Base-by-base conservation (phyloP, 768 basidiomycete genomes). In the Russula brevipes region DNA sequence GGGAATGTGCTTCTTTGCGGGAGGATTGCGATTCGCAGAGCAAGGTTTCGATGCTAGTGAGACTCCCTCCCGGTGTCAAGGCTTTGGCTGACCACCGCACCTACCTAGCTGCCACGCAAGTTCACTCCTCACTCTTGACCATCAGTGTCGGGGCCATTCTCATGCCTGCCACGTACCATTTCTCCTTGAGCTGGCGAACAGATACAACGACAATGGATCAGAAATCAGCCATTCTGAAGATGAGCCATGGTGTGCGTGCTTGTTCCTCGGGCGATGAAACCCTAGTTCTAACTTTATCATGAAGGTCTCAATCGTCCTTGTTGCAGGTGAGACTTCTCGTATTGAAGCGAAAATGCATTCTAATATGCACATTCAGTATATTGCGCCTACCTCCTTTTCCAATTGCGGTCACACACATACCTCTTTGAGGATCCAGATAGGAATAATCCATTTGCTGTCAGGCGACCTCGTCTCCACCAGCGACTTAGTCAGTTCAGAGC, bases 1-100 rank as follows among this genome's bases (percentile, higher is more conserved):
- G 11, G 91, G 91, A 17, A 83, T 93, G 73, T 90, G 91, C 68
- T 90, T 92, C 74, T 88, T 93, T 65, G 91, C 89, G 0, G 90
- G 91, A 14, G 90, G 90, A 0, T 69, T 85, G 65, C 80, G 82
- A 14, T 92, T 86, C 67, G 84, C 87, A 3, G 88, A 92, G 70
- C 91, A 92, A 72, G 87, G 82, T 1, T 91, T 91, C 64, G 85
- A 89, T 64, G 72, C 79, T 3, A 85, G 89, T 91, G 69, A 58
- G 85, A 73, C 10, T 3, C 30, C 11, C 12, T 45, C 11, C 30
- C 17, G 9, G 11, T 50, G 31, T 30, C n/a, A 35, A 14, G 31
- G 30, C 19, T 14, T 44, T 12, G 30, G 7, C 58, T 50, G 19
- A 63, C 36, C n/a, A 5, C 38, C 16, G 4, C 16, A 8, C 30